Base-by-base conservation (phyloP, 1,284 basidiomycete genomes). In the Bondarzewia mesenterica region DNA sequence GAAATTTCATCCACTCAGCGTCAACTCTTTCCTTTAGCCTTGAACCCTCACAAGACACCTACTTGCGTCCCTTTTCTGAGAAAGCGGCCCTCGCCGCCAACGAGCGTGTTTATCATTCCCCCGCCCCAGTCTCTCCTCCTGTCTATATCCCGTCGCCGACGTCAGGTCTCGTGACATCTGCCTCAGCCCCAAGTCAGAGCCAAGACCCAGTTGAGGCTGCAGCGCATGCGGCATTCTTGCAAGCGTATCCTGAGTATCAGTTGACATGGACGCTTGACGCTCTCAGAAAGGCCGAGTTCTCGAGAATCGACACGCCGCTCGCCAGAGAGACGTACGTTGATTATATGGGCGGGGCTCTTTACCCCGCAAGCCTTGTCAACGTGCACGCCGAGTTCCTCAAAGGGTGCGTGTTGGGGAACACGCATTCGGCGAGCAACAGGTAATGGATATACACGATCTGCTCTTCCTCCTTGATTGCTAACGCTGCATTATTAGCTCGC, bases 401-500 rank as follows among this genome's bases (percentile, higher is more conserved):
- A 35, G 69, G 69, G 39, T 78, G 66, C 55, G 73, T 89, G 41
- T 74, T 89, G 54, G 88, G 87, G 6, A 90, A 90, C 60, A 89
- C 87, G 0, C 87, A 90, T 62, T 89, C 87, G 0, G 76, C 85
- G 57, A 89, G 78, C 62, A 81, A 82, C 52, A 82, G 82, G 86
- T 82, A 59, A n/a, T n/a, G 57, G 67, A 65, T 54, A 37, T 15
- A 5, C 12, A 3, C 14, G 10, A 10, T 23, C 41, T 27, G 5
- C 15, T 5, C 25, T 4, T 42, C 12, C 14, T 25, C 8, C 41
- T 8, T 18, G 4, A 14, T 12, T 21, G 8, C 25, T 23, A 3
- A 16, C 41, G 14, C 25, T 23, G 40, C 29, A 50, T 35, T 50
- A 50, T 7, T 58, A 89, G 87, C 57, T 89, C 88, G 18, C 75